Evolutionary conservation across 176 grass and related monocot species (phyloP).

Genomic region (Bromus sterilis): DNA sequence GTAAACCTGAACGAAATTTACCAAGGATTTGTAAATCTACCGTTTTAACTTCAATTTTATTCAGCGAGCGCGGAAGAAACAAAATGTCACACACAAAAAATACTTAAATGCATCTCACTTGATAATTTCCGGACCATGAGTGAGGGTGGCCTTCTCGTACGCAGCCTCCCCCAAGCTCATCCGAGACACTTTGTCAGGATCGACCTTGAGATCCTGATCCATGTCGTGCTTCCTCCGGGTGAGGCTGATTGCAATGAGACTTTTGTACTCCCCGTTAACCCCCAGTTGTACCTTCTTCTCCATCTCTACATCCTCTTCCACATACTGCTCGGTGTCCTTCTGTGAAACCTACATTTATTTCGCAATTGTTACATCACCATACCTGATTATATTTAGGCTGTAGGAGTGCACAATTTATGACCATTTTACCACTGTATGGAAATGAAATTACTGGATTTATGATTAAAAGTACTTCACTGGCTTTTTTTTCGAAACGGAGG

Average conservation of each 20-base stretch:
- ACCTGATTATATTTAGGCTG: neutral
- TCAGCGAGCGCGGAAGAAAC: neutral
- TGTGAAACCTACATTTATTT: constrained; percentile 8
- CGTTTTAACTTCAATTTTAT: neutral
- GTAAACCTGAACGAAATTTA: constrained; percentile 49
- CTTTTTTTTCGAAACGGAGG: too few species aligned
- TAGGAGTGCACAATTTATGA: neutral
- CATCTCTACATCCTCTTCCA: constrained; percentile 26
- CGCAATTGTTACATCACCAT: too few species aligned
- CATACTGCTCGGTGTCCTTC: constrained; percentile 10
- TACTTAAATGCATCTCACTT: constrained; percentile 20
- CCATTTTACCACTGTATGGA: neutral
- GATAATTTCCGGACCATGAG: constrained; percentile 50
- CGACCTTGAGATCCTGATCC: constrained; percentile 38
- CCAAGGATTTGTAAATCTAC: neutral
- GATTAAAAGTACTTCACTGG: too few species aligned
- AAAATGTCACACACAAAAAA: neutral
- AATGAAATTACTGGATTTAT: too few species aligned
- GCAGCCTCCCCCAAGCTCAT: constrained; percentile 67
- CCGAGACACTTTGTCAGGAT: constrained; percentile 39
- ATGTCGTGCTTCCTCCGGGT: constrained; percentile 59
- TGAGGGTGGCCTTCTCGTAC: constrained; percentile 45
- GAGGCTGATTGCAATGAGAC: constrained; percentile 57
- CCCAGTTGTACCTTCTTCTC: constrained; percentile 31
- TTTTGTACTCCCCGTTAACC: constrained; percentile 39